Percentiles rank a stretch among this genome's conserved stretches.
Evolutionary conservation across 805 yeast species (phyloP).

Genomic region (Alloascoidea africana): DNA sequence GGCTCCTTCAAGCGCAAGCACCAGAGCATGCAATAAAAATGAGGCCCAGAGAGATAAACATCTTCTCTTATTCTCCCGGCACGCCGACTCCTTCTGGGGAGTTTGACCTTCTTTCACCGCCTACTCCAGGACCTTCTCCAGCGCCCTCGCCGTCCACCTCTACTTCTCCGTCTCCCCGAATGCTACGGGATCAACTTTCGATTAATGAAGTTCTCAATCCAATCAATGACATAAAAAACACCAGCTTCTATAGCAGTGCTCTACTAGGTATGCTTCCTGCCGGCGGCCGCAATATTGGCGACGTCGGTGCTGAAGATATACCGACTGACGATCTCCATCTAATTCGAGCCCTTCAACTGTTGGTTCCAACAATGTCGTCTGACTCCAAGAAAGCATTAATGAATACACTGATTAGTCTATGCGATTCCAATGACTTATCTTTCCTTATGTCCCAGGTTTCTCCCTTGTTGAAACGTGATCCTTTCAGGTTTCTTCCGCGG

Average conservation of each 20-base stretch:
- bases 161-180: background rate
- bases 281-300: too few species aligned
- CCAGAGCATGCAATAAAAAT: too few species aligned
- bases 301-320: too few species aligned
- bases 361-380: background rate
- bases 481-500: slow-evolving; percentile 43
- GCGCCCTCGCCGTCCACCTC: background rate
- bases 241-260: too few species aligned
- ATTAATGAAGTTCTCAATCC: background rate
- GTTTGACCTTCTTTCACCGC: background rate
- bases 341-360: background rate
- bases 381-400: background rate
- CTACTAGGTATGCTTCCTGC: too few species aligned
- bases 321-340: background rate
- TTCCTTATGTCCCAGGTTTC: slow-evolving; percentile 13
- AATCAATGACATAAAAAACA: background rate
- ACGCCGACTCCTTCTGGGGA: too few species aligned
- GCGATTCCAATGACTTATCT: slow-evolving; percentile 4
- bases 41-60: too few species aligned
- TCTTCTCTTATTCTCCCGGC: too few species aligned
- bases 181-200: background rate
- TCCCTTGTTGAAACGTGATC: slow-evolving; percentile 23
- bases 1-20: too few species aligned
- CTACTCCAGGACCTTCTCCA: background rate
- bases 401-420: background rate